phyloP scores from a whole-genome alignment of 2,329 filamentous ascomycete genomes.

The Talaromyces amestolkiae region DNA sequence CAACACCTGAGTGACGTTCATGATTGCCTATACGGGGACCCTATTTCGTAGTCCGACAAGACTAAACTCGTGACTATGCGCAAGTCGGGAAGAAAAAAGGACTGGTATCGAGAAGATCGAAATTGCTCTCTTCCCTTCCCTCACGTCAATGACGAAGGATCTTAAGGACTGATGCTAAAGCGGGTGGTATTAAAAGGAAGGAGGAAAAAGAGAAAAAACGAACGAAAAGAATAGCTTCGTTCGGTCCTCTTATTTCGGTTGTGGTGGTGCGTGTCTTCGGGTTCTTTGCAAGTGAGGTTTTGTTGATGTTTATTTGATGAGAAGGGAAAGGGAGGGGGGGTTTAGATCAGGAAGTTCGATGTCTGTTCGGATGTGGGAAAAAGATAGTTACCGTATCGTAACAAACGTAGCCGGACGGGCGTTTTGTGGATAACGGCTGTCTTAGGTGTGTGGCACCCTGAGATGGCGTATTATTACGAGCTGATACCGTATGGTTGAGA shows the following conservation, averaged over 20 bases:
- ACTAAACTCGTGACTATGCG: constrained; percentile 8
- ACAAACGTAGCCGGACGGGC: not conserved
- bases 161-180: constrained; percentile 19
- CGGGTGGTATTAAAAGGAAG: constrained; percentile 16
- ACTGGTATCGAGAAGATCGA: not conserved
- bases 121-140: constrained; percentile 2
- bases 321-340: constrained; percentile 4
- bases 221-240: not conserved
- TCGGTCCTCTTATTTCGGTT: not conserved
- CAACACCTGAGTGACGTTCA: constrained; percentile 98
- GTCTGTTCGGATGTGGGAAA: constrained; percentile 16
- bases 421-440: constrained; percentile 10
- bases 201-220: not conserved
- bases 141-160: constrained; percentile 12
- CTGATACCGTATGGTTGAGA: not conserved
- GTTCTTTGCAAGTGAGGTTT: not conserved
- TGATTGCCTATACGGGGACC: constrained; percentile 49
- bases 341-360: constrained; percentile 5
- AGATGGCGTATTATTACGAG: not conserved
- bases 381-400: constrained; percentile 14
- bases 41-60: not conserved
- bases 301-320: constrained; percentile 4
- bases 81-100: constrained; percentile 20
- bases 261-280: not conserved
- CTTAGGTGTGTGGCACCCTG: not conserved